Base-by-base conservation (phyloP, 345 rosid species). In the Linum lewisii region DNA sequence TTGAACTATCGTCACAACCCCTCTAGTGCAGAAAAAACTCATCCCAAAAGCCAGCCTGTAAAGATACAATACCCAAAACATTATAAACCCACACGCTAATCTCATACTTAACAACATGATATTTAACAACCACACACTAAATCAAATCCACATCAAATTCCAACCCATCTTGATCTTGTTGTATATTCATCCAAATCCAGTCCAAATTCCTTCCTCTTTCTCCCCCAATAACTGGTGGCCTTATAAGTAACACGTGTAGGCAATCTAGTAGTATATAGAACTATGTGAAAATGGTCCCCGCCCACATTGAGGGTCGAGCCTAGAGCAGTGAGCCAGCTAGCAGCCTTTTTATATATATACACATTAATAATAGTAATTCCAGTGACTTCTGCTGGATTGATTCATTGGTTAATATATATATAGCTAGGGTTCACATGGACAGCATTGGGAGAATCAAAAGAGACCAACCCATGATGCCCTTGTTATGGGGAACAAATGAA, bases 401-500 rank as follows among this genome's bases (percentile, higher is more conserved):
- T n/a, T 50, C 45, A 16, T 44, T 22, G 58, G 60, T n/a, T n/a
- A n/a, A n/a, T n/a, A n/a, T n/a, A n/a, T n/a, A n/a, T n/a, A 34
- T 34, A 34, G 5, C 10, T 51, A 18, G 56, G 25, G 24, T 52
- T 19, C 24, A 24, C 25, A 20, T 52, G 25, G 56, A 24, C 5
- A 29, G n/a, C 54, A 51, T 21, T 34, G 38, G 14, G 47, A 11
- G 77, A 65, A 37, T 24, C 71, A 64, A 81, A 71, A 69, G 85
- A 72, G 79, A 55, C 75, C n/a, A n/a, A n/a, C 72, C 65, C 63
- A 42, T 42, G 71, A 69, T 78, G 79, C 69, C 67, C 32, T 26
- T 61, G 67, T 63, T 61, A 73, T 63, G 79, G 85, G 85, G 76
- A 80, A 70, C 85, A 75, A 61, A 63, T 66, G 71, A 55, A 62